Percentiles rank a stretch among this genome's conserved stretches.
These are phyloP conservation scores for Micractinium sp. DNA, from an alignment of 139 green algal species.

Conservation along the genomic window DNA sequence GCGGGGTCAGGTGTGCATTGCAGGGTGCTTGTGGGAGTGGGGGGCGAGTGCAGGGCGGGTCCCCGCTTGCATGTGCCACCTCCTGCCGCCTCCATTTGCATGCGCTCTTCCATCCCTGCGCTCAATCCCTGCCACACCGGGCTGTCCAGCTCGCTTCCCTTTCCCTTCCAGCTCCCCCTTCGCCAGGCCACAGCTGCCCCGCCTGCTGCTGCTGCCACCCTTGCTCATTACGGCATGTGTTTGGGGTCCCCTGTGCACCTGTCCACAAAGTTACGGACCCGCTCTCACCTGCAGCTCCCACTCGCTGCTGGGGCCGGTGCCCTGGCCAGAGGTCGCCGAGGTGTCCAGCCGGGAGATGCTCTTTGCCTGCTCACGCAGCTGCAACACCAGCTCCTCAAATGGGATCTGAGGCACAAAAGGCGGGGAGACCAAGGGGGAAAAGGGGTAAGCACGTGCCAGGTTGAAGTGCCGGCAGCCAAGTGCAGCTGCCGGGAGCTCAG, in stretches of 20 bases:
- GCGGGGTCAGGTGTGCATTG: background rate
- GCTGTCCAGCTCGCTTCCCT: no score
- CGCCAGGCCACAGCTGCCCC: no score
- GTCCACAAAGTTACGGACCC: no score
- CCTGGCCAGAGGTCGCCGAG: background rate
- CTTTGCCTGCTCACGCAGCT: slow-evolving; percentile 8
- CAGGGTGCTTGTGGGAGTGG: background rate
- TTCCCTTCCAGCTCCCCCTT: no score
- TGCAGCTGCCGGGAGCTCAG: background rate
- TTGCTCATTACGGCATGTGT: no score
- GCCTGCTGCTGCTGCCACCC: background rate
- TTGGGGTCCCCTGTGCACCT: no score
- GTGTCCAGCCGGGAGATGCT: background rate
- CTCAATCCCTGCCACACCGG: background rate
- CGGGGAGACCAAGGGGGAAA: no score
- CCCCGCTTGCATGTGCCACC: no score
- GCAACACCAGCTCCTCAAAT: background rate
- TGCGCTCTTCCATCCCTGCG: background rate
- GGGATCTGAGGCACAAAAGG: background rate
- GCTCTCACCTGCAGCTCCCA: background rate
- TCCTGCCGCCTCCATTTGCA: background rate
- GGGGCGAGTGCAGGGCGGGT: background rate
- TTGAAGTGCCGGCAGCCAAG: background rate
- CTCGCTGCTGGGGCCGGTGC: background rate
- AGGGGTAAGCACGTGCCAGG: background rate